Evolutionary conservation across 2,329 filamentous ascomycete genomes (phyloP), one percentile per base, ranked within the genome.

Genomic region (Rhinocladiella mackenziei): DNA sequence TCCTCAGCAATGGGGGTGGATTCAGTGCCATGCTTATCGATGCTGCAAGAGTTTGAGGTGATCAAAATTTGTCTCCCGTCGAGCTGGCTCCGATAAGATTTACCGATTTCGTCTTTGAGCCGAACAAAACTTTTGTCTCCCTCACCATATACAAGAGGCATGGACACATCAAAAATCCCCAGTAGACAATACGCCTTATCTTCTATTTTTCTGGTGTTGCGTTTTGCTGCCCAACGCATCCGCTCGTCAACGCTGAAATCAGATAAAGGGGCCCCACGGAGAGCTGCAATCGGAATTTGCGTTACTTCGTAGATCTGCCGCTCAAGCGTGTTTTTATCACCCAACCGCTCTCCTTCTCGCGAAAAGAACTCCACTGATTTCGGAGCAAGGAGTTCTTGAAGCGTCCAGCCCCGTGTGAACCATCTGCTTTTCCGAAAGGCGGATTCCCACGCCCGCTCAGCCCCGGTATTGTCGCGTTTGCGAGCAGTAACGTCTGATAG

Each of bases 101-200:
- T 34, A 20, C 11, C 23, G 14, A 46, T 46, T 25, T 46, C 38
- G 29, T 38, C 22, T 34, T 61, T 56, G 2, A 61, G 48, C 8
- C 58, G 43, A 2, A 14, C n/a, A 30, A 60, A 60, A 2, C 57
- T 56, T 14, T 48, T 46, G 5, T 46, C 6, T 30, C 41, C 41
- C 53, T 61, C 60, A 11, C 62, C 61, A 42, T 64, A 63, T 2
- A 60, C 38, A 4, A 62, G 37, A 3, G 58, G 53, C 53, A 63
- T 61, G 17, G 57, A 39, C 1, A 64, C 49, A 25, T 47, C 50
- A 33, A 61, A 58, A 2, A 62, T 41, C 1, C 56, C 63, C 33
- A 55, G 45, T 0, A 63, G 46, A 14, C 33, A 60, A 38, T 63
- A 33, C 31, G 31, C 31, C 6, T 10, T 33, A 15, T 33, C 31